Conservation (phyloP, 2,329 filamentous ascomycete species). For the Exophiala mesophila region DNA sequence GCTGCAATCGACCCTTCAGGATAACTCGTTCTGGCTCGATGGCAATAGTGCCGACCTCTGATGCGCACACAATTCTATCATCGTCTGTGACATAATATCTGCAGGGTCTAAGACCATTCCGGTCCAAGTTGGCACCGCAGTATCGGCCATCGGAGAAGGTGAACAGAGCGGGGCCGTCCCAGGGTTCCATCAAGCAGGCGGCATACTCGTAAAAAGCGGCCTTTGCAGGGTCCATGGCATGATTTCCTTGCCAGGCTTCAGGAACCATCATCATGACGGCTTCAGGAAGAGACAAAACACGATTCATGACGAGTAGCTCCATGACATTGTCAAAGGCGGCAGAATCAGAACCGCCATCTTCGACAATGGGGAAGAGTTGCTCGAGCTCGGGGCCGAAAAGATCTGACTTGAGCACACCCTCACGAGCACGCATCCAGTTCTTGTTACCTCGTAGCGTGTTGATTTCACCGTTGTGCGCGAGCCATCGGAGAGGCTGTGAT, state of each 20-base stretch:
- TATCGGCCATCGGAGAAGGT: constrained; percentile 95
- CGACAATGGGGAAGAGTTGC: constrained; percentile 84
- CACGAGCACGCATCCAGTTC: constrained; percentile 98
- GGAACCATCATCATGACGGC: constrained; percentile 99
- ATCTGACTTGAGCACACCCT: constrained; percentile 89
- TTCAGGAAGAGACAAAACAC: constrained; percentile 88
- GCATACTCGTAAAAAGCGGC: constrained; percentile 98
- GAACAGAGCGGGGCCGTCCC: constrained; percentile 95
- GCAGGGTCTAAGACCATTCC: constrained; percentile 91
- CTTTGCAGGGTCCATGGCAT: constrained; percentile 87
- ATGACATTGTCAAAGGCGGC: constrained; percentile 96
- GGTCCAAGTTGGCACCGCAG: constrained; percentile 93
- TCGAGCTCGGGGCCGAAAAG: constrained; percentile 91
- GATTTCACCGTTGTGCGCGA: constrained; percentile 97
- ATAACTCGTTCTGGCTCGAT: constrained; percentile 87
- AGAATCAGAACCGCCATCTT: constrained; percentile 94
- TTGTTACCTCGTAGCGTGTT: constrained; percentile 97
- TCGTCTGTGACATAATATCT: constrained; percentile 96
- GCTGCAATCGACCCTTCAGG: constrained; percentile 89
- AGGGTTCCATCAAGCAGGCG: constrained; percentile 97
- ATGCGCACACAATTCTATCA: constrained; percentile 94
- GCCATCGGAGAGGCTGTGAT: constrained; percentile 92
- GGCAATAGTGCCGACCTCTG: constrained; percentile 87
- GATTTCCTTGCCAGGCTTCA: constrained; percentile 95
- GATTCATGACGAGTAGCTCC: constrained; percentile 89